Conservation (phyloP, 495 filamentous ascomycete species). For the Sordaria brevicollis region DNA sequence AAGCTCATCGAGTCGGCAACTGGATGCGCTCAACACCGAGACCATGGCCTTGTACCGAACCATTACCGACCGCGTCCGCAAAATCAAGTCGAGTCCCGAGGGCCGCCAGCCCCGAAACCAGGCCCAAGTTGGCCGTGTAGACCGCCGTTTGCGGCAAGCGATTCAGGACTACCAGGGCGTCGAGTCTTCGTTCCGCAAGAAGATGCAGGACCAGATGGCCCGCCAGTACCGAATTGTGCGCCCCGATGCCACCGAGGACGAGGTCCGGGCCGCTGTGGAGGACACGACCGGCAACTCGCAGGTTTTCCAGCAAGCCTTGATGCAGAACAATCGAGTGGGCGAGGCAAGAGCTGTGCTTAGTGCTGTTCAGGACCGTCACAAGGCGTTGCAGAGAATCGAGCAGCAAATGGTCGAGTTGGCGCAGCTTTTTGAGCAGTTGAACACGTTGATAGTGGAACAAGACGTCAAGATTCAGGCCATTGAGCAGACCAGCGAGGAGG, state of each 20-base stretch:
- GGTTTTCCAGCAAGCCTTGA: constrained; percentile 75
- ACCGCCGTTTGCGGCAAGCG: constrained; percentile 65
- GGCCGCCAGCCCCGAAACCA: constrained; percentile 56
- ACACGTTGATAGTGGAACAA: constrained; percentile 72
- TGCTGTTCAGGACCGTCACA: constrained; percentile 73
- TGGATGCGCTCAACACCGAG: constrained; percentile 52
- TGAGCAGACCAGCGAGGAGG: constrained; percentile 70
- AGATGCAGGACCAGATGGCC: constrained; percentile 69
- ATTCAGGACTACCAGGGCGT: constrained; percentile 70
- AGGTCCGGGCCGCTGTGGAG: constrained; percentile 67
- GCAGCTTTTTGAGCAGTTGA: constrained; percentile 58
- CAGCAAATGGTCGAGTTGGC: constrained; percentile 74
- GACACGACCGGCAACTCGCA: constrained; percentile 55
- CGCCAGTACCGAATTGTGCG: constrained; percentile 84
- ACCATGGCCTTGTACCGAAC: constrained; percentile 73
- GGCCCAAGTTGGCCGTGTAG: constrained; percentile 68
- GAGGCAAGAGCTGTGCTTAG: constrained; percentile 68
- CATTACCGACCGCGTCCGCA: constrained; percentile 62
- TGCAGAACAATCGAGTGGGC: constrained; percentile 60
- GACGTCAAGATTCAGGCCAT: constrained; percentile 67
- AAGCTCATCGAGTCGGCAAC: constrained; percentile 38
- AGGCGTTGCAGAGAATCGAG: constrained; percentile 86
- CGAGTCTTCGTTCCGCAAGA: constrained; percentile 66
- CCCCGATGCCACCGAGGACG: constrained; percentile 71
- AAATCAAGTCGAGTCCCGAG: constrained; percentile 69